phyloP scores from a whole-genome alignment of 805 yeast species.

The Metschnikowia matae region DNA sequence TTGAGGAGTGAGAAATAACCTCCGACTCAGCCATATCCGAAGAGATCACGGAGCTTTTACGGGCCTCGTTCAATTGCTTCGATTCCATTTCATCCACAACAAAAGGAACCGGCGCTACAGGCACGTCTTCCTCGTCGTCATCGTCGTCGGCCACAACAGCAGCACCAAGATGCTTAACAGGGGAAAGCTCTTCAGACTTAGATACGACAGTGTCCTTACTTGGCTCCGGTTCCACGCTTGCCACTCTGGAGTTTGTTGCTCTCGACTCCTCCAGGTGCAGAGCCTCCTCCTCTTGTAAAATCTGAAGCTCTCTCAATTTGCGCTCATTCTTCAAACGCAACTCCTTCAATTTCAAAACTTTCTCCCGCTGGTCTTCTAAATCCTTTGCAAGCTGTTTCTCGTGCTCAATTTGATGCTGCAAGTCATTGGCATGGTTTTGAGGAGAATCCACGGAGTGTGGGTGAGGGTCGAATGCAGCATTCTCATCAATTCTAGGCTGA shows the following conservation, averaged over 20 bases:
- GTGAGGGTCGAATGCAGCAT: slow-evolving; percentile 24
- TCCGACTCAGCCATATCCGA: not conserved
- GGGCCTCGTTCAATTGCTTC: slow-evolving; percentile 8
- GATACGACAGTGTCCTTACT: not conserved
- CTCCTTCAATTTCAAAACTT: slow-evolving; percentile 31
- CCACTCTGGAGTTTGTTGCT: not conserved
- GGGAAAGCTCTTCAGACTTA: not conserved
- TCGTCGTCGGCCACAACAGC: slow-evolving; percentile 4
- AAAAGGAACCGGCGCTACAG: slow-evolving; percentile 16
- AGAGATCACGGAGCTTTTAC: not conserved
- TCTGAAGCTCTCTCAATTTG: slow-evolving; percentile 18
- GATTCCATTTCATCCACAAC: slow-evolving; percentile 24
- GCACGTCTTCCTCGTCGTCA: slow-evolving; percentile 22
- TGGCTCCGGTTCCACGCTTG: not conserved
- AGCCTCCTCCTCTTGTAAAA: slow-evolving; percentile 14
- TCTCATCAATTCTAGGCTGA: slow-evolving; percentile 16
- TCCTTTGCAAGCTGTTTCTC: slow-evolving; percentile 37
- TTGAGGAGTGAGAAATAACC: slow-evolving; percentile 1
- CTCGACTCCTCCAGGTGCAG: slow-evolving; percentile 2
- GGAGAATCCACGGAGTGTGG: not conserved
- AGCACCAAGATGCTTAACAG: not conserved
- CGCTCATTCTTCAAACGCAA: slow-evolving; percentile 27
- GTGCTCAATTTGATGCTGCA: slow-evolving; percentile 34
- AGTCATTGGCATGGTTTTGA: slow-evolving; percentile 19
- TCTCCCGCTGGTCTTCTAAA: slow-evolving; percentile 35